phyloP scores from a whole-genome alignment of 164 flowering plant genomes.

The Stephania yunnanensis region DNA sequence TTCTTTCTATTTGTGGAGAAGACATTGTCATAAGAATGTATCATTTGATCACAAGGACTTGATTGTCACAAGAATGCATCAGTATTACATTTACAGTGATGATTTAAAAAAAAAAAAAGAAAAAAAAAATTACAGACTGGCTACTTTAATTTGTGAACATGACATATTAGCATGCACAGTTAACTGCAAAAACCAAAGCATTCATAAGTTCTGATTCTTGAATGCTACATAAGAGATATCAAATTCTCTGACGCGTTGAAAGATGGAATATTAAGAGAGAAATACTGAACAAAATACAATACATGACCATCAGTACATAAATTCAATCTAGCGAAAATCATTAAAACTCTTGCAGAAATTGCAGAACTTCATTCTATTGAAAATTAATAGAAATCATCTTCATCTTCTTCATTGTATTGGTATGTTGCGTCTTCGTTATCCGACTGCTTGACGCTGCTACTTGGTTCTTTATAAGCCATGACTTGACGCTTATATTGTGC shows the following conservation, averaged over 20 bases:
- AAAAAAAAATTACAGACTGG: background rate
- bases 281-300: background rate
- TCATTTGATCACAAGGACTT: background rate
- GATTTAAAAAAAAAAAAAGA: background rate
- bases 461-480: constrained; percentile 7
- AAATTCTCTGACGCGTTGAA: background rate
- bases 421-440: background rate
- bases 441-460: background rate
- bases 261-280: background rate
- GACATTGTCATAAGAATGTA: background rate
- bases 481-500: constrained; percentile 21
- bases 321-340: background rate
- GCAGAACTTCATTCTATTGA: background rate
- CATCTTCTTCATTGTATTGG: background rate
- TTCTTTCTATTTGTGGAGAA: background rate
- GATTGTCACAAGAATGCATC: background rate
- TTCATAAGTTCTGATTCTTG: background rate
- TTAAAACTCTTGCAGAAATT: background rate
- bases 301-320: background rate
- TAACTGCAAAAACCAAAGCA: background rate
- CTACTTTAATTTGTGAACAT: background rate
- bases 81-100: background rate
- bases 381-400: background rate
- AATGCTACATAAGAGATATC: background rate
- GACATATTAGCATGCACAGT: background rate